These are phyloP conservation scores for Penicillium pancosmium DNA, from an alignment of 495 filamentous ascomycete species.

Conservation along the genomic window DNA sequence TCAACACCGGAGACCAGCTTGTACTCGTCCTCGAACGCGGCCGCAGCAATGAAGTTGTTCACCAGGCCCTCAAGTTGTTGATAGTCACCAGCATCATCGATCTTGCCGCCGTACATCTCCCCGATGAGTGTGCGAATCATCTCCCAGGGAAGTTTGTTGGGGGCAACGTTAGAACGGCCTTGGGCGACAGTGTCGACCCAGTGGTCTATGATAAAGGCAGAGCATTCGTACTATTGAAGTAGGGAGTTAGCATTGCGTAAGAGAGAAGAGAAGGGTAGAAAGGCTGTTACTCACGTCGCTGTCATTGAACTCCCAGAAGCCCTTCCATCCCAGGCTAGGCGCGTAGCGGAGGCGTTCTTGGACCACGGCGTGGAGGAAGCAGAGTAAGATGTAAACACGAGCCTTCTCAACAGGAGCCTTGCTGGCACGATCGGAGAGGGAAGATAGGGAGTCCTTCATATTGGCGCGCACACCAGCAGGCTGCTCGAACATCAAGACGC, in stretches of 20 bases:
- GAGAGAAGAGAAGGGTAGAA: neutral
- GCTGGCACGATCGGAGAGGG: constrained; percentile 71
- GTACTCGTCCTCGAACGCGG: constrained; percentile 89
- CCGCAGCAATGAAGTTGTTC: constrained; percentile 73
- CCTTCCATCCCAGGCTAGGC: constrained; percentile 94
- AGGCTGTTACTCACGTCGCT: constrained; percentile 75
- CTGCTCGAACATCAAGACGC: constrained; percentile 97
- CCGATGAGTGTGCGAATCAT: constrained; percentile 91
- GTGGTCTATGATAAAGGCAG: constrained; percentile 90
- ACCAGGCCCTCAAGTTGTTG: constrained; percentile 70
- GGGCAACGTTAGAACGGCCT: constrained; percentile 88
- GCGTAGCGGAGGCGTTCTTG: constrained; percentile 96
- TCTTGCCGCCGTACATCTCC: constrained; percentile 97
- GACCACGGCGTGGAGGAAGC: constrained; percentile 93
- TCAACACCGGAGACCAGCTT: constrained; percentile 73
- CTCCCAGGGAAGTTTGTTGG: constrained; percentile 93
- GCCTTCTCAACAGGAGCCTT: constrained; percentile 89
- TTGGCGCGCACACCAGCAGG: constrained; percentile 95
- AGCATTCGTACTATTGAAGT: constrained; percentile 84
- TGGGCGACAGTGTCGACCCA: constrained; percentile 85
- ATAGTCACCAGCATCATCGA: constrained; percentile 92
- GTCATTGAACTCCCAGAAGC: constrained; percentile 99
- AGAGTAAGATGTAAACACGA: constrained; percentile 88
- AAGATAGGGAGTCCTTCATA: constrained; percentile 96
- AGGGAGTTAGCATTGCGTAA: neutral